Evolutionary conservation across 352 stramenopile species (phyloP).

Genomic region (Globisporangium orthogonon): DNA sequence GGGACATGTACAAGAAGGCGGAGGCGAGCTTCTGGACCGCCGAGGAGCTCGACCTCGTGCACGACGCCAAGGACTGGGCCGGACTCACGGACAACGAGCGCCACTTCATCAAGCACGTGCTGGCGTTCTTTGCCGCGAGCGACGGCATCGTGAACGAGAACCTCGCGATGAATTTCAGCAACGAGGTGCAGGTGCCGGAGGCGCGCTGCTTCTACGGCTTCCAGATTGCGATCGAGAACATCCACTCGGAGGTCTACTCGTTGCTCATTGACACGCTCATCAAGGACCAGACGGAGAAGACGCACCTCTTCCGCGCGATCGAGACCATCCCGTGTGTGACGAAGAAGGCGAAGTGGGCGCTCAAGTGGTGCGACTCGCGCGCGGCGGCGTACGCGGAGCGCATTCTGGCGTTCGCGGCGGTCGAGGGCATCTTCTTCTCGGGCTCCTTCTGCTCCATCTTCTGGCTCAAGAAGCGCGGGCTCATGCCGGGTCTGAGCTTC

Average conservation of each 20-base stretch:
- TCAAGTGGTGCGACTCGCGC: slow-evolving; percentile 94
- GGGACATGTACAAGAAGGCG: slow-evolving; percentile 99
- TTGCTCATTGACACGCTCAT: slow-evolving; percentile 99
- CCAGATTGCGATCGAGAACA: slow-evolving; percentile 99
- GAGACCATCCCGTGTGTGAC: slow-evolving; percentile 96
- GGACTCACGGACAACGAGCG: slow-evolving; percentile 94
- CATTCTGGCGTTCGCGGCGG: slow-evolving; percentile 95
- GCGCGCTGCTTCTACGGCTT: slow-evolving; percentile 99
- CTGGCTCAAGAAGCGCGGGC: slow-evolving; percentile 98
- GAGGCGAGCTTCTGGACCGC: slow-evolving; percentile 99
- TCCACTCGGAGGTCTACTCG: slow-evolving; percentile 99
- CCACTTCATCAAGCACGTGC: slow-evolving; percentile 97
- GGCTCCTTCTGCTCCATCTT: slow-evolving; percentile 99
- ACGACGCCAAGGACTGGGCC: slow-evolving; percentile 95
- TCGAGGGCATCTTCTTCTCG: slow-evolving; percentile 99
- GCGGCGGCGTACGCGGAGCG: slow-evolving; percentile 95
- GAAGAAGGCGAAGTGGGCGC: slow-evolving; percentile 96
- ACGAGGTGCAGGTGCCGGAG: slow-evolving; percentile 95
- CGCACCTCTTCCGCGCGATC: slow-evolving; percentile 94
- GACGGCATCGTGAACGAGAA: slow-evolving; percentile 99
- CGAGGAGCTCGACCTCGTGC: slow-evolving; percentile 96
- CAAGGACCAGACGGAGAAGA: slow-evolving; percentile 93
- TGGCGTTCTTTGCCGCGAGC: slow-evolving; percentile 98
- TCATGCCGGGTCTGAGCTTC: slow-evolving; percentile 98
- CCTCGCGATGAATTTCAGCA: slow-evolving; percentile 97